Conservation (phyloP, 345 rosid genomes). For the Turritis glabra region DNA sequence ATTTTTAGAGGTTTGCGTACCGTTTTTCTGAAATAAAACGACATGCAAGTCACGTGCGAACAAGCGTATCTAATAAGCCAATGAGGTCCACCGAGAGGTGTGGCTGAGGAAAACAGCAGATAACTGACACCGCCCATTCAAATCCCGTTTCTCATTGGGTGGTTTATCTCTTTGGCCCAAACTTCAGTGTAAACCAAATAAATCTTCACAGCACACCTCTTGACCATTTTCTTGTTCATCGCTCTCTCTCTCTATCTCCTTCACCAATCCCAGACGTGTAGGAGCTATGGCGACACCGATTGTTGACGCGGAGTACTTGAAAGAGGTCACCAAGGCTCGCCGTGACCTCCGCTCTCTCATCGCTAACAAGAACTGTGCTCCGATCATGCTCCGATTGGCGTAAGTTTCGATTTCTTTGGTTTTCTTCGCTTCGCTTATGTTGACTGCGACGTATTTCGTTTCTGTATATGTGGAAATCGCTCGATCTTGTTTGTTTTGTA, state of each 20-base stretch:
- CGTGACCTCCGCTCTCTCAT: constrained; percentile 92
- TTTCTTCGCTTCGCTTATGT: not conserved
- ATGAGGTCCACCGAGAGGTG: constrained; percentile 24
- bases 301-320: constrained; percentile 78
- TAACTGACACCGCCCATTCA: constrained; percentile 28
- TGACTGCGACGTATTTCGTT: not conserved
- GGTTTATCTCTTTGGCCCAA: constrained; percentile 36
- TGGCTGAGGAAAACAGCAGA: constrained; percentile 31
- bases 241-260: not conserved
- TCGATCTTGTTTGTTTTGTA: not conserved
- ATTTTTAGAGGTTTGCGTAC: not conserved
- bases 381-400: constrained; percentile 97
- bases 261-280: not conserved
- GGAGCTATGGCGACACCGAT: constrained; percentile 68
- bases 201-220: not conserved
- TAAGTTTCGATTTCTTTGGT: constrained; percentile 28
- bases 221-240: constrained; percentile 13
- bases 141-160: constrained; percentile 30
- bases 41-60: constrained; percentile 2
- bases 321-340: constrained; percentile 86
- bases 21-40: constrained; percentile 2
- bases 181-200: not conserved
- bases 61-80: constrained; percentile 2
- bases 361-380: constrained; percentile 85
- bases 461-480: not conserved